Evolutionary conservation across 805 yeast genomes (phyloP).

Genomic region (Ogataea henricii): DNA sequence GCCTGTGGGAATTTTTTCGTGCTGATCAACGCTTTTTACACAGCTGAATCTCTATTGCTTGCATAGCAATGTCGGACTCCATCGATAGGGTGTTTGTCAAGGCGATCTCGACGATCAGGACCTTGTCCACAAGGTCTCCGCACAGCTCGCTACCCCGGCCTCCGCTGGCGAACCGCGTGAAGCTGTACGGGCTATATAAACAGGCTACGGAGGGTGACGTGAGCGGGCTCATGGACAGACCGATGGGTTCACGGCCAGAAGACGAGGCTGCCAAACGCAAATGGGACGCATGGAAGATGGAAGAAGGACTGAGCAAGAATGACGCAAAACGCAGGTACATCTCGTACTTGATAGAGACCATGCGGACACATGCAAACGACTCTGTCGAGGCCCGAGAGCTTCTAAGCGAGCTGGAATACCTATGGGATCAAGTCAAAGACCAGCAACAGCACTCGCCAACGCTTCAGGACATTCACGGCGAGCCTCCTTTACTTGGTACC

Average conservation of each 20-base stretch:
- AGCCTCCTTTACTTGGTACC: conserved; percentile 8
- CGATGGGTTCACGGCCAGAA: conserved; percentile 58
- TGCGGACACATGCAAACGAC: conserved; percentile 68
- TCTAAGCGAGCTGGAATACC: conserved; percentile 64
- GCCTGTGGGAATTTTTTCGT: not conserved
- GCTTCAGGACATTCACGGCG: conserved; percentile 17
- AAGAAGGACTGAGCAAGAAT: conserved; percentile 64
- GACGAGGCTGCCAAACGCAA: conserved; percentile 70
- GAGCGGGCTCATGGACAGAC: conserved; percentile 64
- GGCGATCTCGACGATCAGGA: conserved; percentile 77
- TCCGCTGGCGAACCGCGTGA: conserved; percentile 66
- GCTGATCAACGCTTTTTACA: too few relatives aligned
- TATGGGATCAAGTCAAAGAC: conserved; percentile 66
- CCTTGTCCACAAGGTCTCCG: conserved; percentile 65
- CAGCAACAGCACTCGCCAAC: conserved; percentile 23
- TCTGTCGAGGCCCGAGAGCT: conserved; percentile 67
- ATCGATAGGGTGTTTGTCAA: conserved; percentile 79
- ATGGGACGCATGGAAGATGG: conserved; percentile 85
- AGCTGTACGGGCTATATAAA: conserved; percentile 78
- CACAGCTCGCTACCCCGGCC: conserved; percentile 72
- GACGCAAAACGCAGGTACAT: conserved; percentile 78
- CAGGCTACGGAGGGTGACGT: conserved; percentile 91
- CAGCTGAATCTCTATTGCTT: too few relatives aligned
- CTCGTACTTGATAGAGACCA: conserved; percentile 66
- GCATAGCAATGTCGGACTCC: conserved; percentile 47